Base-by-base conservation (phyloP, 495 filamentous ascomycete species). In the Alectoria sarmentosa region DNA sequence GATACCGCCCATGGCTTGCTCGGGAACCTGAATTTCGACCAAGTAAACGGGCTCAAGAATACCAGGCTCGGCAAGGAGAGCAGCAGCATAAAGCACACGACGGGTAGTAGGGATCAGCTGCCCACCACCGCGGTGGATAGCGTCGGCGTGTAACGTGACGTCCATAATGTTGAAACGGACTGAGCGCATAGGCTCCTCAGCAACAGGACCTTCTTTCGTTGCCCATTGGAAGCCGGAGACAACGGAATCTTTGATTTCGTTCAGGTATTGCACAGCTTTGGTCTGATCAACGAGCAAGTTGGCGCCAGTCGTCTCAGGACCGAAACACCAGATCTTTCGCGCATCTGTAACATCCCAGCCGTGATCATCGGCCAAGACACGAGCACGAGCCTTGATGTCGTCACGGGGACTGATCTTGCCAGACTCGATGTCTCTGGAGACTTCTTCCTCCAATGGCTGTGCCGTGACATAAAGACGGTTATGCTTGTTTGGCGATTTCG, bases 401-500 rank as follows among this genome's bases (percentile, higher is more conserved):
- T 99, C 94, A 83, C 95, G 91, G 66, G 95, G 93, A 73, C 77
- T 79, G 79, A 99, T 92, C 82, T 89, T 91, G 81, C 95, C 94
- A 56, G 76, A 70, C 83, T 99, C 94, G 70, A 99, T 99, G 73
- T 88, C 90, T 71, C 85, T 86, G 66, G 89, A 82, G 60, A 98
- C 88, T 67, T 97, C 94, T 82, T 99, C 94, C 14, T 83, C 86
- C 49, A 99, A 80, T 65, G 94, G 95, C 78, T 90, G 76, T 65
- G 94, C 94, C 73, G 83, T 86, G 76, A 99, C 83, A 83, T 98
- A 99, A 23, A 99, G 84, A 88, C 94, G 91, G 82, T 99, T 99
- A 88, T 99, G 94, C 90, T 99, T 99, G 86, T 99, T 99, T 79
- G 94, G 94, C 15, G 94, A 99, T 85, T 99, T 99, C 73, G 94